Base-by-base conservation (phyloP, 345 rosid species). In the Populus euphratica region DNA sequence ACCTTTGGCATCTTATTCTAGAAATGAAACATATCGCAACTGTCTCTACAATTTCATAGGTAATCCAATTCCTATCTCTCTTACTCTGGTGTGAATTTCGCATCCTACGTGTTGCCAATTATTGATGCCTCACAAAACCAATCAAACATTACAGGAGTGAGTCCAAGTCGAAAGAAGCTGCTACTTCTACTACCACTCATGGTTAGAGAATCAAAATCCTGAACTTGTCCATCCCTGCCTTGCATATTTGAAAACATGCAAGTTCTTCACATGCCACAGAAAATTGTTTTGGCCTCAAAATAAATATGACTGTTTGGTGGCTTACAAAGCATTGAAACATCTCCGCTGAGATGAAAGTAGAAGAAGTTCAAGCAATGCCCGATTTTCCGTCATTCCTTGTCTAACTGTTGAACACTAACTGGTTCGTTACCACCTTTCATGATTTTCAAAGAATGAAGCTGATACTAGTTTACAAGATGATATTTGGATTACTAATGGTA, bases 231-330 rank as follows among this genome's bases (percentile, higher is more conserved):
- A 5, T 38, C 41, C 8, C 41, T 38, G 43, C 43, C 43, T 39
- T 39, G 43, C 43, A 39, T 39, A 10, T 39, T 39, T 39, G 43
- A 8, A 39, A 33, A 33, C 36, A 33, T 33, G 36, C 0, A 33
- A 20, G 59, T 77, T 64, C 71, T 68, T 72, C 82, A 73, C 81
- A 74, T 79, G 86, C 73, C 71, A 41, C 56, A 20, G 17, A 18
- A 20, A 25, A 38, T 49, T 63, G 33, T n/a, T n/a, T n/a, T n/a
- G n/a, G n/a, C n/a, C n/a, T n/a, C n/a, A n/a, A n/a, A n/a, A n/a
- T n/a, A n/a, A n/a, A n/a, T n/a, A n/a, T n/a, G n/a, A n/a, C n/a
- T n/a, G n/a, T 2, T 20, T 6, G 59, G 59, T 18, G 59, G 59
- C 59, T 20, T 7, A 9, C 20, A 52, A 52, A 6, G 59, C 59